Evolutionary conservation across 75 land plant species (phyloP).

Genomic region (Selaginella moellendorffii): DNA sequence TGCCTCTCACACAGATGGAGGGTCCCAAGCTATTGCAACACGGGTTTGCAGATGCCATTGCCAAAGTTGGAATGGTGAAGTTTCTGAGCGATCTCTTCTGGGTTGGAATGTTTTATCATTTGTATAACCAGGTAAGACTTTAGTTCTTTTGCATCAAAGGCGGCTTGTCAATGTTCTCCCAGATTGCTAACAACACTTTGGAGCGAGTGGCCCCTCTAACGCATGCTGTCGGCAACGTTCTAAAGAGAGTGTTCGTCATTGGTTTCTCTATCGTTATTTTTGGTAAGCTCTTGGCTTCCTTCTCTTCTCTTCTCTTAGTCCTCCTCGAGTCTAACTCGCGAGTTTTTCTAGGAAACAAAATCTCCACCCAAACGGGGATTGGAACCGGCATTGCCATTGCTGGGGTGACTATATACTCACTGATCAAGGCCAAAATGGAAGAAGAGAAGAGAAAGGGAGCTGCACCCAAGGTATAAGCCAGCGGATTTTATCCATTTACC

Average conservation of each 20-base stretch:
- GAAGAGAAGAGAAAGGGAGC: constrained; percentile 43
- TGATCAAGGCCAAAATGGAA: constrained; percentile 75
- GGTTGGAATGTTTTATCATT: constrained; percentile 99
- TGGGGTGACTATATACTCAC: constrained; percentile 84
- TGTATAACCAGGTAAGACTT: constrained; percentile 87
- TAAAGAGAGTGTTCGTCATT: constrained; percentile 96
- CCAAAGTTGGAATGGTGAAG: constrained; percentile 70
- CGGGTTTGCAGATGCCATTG: constrained; percentile 80
- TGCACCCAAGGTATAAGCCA: no score
- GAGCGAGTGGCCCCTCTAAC: constrained; percentile 93
- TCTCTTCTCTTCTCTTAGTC: no score
- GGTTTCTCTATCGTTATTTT: constrained; percentile 83
- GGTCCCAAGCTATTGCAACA: constrained; percentile 67
- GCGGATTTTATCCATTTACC: no score
- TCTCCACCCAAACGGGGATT: constrained; percentile 85
- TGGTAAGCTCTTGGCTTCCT: no score
- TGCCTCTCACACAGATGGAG: constrained; percentile 39
- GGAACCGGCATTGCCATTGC: constrained; percentile 85
- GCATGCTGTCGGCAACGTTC: constrained; percentile 92
- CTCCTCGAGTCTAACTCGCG: no score
- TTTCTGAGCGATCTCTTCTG: constrained; percentile 86
- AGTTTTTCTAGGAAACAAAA: constrained; percentile 58
- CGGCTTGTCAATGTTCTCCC: constrained; percentile 8
- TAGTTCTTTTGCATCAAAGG: no score
- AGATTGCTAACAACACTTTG: constrained; percentile 89